A percentile compares a stretch with the other conserved stretches of the same genome.
phyloP scores from a whole-genome alignment of 192 early-diverging fungal species.

The Physocladia obscura region DNA sequence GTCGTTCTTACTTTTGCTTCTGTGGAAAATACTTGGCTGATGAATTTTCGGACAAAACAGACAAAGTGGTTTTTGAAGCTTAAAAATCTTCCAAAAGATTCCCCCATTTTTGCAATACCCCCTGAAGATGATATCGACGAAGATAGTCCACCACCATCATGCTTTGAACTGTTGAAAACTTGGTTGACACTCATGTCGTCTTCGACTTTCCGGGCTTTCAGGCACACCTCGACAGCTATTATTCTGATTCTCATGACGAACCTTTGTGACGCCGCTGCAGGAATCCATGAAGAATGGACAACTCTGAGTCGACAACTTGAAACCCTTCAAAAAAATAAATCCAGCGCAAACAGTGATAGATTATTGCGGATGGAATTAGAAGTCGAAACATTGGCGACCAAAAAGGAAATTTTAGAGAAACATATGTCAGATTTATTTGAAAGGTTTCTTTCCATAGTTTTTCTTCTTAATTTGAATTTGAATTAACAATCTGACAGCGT shows the following conservation, averaged over 20 bases:
- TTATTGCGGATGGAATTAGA: slow-evolving; percentile 43
- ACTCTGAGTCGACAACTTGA: slow-evolving; percentile 71
- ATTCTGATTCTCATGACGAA: slow-evolving; percentile 65
- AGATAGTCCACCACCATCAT: background rate
- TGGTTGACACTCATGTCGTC: slow-evolving; percentile 52
- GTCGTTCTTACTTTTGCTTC: too few relatives aligned
- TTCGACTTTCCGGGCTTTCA: slow-evolving; percentile 81
- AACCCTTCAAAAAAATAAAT: slow-evolving; percentile 47
- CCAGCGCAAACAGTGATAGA: slow-evolving; percentile 6
- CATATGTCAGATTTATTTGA: slow-evolving; percentile 76
- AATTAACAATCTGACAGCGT: slow-evolving; percentile 52
- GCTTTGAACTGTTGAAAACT: slow-evolving; percentile 36
- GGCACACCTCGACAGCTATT: slow-evolving; percentile 81
- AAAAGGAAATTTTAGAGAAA: slow-evolving; percentile 57
- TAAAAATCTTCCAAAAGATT: slow-evolving; percentile 31
- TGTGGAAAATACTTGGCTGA: too few relatives aligned
- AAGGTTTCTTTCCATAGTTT: slow-evolving; percentile 51
- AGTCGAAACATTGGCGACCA: slow-evolving; percentile 46
- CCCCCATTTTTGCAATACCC: background rate
- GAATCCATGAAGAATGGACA: slow-evolving; percentile 57
- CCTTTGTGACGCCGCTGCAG: slow-evolving; percentile 70
- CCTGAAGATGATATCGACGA: slow-evolving; percentile 55
- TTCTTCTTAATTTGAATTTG: background rate
- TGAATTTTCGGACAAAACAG: slow-evolving; percentile 68
- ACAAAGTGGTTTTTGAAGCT: slow-evolving; percentile 33